Percentiles rank a stretch among this genome's conserved stretches.
These are phyloP conservation scores for Syncephalastrum racemosum DNA, from an alignment of 371 early-diverging fungal genomes.

Conservation along the genomic window DNA sequence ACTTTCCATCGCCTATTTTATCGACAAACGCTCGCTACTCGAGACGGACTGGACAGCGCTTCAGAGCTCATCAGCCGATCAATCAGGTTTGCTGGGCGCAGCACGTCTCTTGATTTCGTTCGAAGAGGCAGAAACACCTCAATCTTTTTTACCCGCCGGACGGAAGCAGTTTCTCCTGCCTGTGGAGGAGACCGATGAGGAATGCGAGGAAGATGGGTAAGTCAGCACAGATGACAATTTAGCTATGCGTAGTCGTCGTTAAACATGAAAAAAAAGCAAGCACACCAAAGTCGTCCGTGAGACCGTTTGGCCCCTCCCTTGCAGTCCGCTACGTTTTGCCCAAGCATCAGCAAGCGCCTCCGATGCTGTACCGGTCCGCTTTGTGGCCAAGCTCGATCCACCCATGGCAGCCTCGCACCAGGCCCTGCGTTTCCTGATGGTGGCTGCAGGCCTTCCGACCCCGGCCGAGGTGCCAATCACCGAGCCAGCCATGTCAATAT, in stretches of 20 bases:
- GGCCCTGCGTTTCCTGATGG: conserved; percentile 32
- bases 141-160: conserved; percentile 26
- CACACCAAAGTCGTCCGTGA: conserved; percentile 34
- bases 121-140: conserved; percentile 32
- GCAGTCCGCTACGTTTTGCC: conserved; percentile 22
- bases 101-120: conserved; percentile 33
- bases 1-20: conserved; percentile 56
- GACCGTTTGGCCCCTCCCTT: conserved; percentile 17
- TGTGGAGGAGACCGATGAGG: conserved; percentile 34
- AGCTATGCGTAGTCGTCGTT: no score
- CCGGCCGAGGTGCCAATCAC: neutral
- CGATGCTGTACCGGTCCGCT: conserved; percentile 33
- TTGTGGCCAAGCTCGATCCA: conserved; percentile 39
- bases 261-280: conserved; percentile 11
- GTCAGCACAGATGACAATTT: neutral
- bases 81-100: no score
- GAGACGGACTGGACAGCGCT: conserved; percentile 36
- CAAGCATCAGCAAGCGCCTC: conserved; percentile 16
- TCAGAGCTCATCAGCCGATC: no score
- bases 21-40: conserved; percentile 30
- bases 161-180: conserved; percentile 26
- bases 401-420: conserved; percentile 38
- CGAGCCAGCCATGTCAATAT: conserved; percentile 1
- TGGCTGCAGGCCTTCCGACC: conserved; percentile 22
- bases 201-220: conserved; percentile 20